Base-by-base conservation (phyloP, 1,139 yeast genomes). In the Blastobotrys apis region DNA sequence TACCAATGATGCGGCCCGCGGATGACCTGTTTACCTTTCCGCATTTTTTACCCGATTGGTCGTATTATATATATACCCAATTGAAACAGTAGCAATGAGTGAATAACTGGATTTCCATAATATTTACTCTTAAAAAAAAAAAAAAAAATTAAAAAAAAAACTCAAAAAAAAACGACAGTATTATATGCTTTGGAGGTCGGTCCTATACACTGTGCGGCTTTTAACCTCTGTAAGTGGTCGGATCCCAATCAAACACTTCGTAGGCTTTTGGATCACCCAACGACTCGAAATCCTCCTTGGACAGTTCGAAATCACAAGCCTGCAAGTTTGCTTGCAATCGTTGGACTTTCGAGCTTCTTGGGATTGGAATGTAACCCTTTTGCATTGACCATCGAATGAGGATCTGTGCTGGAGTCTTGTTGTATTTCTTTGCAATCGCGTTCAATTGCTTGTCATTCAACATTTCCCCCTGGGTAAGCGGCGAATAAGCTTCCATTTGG, bases 401-500 rank as follows among this genome's bases (percentile, higher is more conserved):
- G 22, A 74, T 62, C 52, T 74, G 75, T 21, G 73, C 76, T 1
- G 72, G 63, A 1, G 69, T 52, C 36, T 64, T 65, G 8, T 57
- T 53, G 47, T 71, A 68, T 53, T 69, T 70, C 37, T 63, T 48
- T 30, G 72, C 72, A 31, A 74, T 48, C 19, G 46, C 60, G 33
- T 63, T 53, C 45, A 80, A 56, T 36, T 67, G 72, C 3, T 80
- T 76, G 53, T 79, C 82, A 42, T 70, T 53, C 77, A 52, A 13
- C 62, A 65, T 74, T 42, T 63, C 59, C 3, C 88, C 84, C 47
- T 77, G 80, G 1, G 85, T 80, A 58, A 86, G 83, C 6, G 95
- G 83, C 5, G 94, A 84, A 71, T 86, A 86, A 19, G 83, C 95
- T 43, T 84, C 83, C 55, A 86, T 73, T 43, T 78, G 81, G 58